phyloP scores from a whole-genome alignment of 305 asterid species.

The Fraxinus angustifolia region DNA sequence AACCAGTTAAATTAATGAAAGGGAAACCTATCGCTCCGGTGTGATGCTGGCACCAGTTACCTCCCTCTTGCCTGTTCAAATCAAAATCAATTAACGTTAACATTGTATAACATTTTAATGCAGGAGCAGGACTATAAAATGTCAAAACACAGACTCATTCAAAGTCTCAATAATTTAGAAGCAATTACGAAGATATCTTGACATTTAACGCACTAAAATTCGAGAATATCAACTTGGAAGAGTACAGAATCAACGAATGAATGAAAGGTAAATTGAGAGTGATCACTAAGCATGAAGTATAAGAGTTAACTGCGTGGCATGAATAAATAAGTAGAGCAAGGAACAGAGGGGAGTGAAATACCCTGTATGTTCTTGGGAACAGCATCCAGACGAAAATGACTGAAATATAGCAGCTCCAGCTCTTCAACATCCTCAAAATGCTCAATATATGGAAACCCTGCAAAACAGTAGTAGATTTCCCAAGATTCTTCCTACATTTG shows the following conservation, averaged over 20 bases:
- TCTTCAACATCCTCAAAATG: neutral
- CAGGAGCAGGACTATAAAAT: neutral
- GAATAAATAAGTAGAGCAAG: neutral
- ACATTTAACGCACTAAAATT: neutral
- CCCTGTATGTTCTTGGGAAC: neutral
- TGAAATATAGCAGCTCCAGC: neutral
- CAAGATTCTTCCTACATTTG: neutral
- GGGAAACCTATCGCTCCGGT: neutral
- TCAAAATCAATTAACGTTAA: neutral
- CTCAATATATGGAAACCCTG: constrained; percentile 5
- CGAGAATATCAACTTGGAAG: neutral
- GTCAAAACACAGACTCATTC: neutral
- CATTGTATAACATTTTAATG: neutral
- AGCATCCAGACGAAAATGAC: neutral
- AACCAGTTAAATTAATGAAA: neutral
- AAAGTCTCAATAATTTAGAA: neutral
- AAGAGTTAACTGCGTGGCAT: neutral
- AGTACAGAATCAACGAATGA: neutral
- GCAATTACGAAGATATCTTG: neutral
- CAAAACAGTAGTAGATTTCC: neutral
- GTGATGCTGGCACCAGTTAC: neutral
- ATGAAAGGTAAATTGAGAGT: neutral
- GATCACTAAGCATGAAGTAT: neutral
- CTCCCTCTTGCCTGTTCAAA: neutral
- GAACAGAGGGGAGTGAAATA: neutral